phyloP scores from a whole-genome alignment of 306 rosid genomes.

The Ormosia emarginata region DNA sequence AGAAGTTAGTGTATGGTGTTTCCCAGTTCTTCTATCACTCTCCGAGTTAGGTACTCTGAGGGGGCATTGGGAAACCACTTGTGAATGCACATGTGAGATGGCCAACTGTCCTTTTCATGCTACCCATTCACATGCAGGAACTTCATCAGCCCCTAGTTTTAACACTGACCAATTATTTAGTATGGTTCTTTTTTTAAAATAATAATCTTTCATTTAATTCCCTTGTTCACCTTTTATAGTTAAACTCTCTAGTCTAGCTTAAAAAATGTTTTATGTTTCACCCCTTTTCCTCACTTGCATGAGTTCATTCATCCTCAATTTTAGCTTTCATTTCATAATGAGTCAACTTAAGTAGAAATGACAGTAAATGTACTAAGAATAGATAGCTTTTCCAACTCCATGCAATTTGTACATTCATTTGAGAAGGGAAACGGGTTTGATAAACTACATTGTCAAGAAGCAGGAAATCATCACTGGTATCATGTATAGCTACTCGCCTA shows the following conservation, averaged over 20 bases:
- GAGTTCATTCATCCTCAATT: not conserved
- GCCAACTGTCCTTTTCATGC: constrained; percentile 35
- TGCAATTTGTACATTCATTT: not conserved
- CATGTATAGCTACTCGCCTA: not conserved
- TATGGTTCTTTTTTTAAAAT: not conserved
- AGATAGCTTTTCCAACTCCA: not conserved
- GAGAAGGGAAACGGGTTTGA: not conserved
- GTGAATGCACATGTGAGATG: constrained; percentile 55
- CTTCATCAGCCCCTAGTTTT: not conserved
- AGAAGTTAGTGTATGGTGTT: constrained; percentile 36
- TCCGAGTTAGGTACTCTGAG: constrained; percentile 18
- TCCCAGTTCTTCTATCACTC: constrained; percentile 11
- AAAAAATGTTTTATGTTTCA: not conserved
- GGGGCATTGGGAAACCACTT: constrained; percentile 28
- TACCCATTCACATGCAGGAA: constrained; percentile 39
- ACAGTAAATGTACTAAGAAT: not conserved
- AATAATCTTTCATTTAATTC: not conserved
- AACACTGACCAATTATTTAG: not conserved
- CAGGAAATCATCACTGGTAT: not conserved
- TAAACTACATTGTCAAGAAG: not conserved
- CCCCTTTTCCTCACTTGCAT: not conserved
- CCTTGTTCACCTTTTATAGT: not conserved
- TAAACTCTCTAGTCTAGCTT: not conserved
- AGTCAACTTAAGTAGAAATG: not conserved
- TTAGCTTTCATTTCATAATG: not conserved